Conservation (phyloP, 768 basidiomycete genomes). For the Amyloporia xantha region DNA sequence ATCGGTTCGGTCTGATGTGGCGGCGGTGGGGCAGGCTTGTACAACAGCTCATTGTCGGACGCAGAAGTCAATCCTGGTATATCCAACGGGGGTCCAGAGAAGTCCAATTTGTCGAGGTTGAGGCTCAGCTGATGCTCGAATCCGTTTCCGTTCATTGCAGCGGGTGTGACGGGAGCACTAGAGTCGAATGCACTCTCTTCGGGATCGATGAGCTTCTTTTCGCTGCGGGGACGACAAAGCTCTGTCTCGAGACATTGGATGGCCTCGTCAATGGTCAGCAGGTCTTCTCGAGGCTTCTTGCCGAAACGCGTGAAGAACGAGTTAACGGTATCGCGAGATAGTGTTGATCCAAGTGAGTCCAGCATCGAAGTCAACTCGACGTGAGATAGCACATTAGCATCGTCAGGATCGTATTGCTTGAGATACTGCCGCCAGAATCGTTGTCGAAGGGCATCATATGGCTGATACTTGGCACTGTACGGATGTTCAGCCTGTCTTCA, state of each 20-base stretch:
- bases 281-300: conserved; percentile 58
- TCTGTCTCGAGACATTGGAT: conserved; percentile 85
- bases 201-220: conserved; percentile 59
- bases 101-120: conserved; percentile 51
- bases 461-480: conserved; percentile 84
- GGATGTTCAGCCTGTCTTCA: conserved; percentile 8
- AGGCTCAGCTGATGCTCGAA: conserved; percentile 30
- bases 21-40: conserved; percentile 12
- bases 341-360: conserved; percentile 92
- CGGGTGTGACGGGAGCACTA: conserved; percentile 50
- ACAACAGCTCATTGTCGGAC: conserved; percentile 7
- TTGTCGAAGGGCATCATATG: conserved; percentile 86
- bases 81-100: conserved; percentile 46
- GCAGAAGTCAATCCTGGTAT: conserved; percentile 12
- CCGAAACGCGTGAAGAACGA: conserved; percentile 71
- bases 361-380: conserved; percentile 92
- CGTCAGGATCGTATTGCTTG: conserved; percentile 85
- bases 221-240: conserved; percentile 61
- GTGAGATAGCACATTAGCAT: conserved; percentile 65
- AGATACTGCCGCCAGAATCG: conserved; percentile 88
- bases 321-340: conserved; percentile 71
- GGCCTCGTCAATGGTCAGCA: conserved; percentile 72
- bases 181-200: conserved; percentile 41
- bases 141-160: conserved; percentile 30
- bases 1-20: conserved; percentile 38